Evolutionary conservation across 1,139 yeast species (phyloP).

Genomic region (Taphrina flavorubra): DNA sequence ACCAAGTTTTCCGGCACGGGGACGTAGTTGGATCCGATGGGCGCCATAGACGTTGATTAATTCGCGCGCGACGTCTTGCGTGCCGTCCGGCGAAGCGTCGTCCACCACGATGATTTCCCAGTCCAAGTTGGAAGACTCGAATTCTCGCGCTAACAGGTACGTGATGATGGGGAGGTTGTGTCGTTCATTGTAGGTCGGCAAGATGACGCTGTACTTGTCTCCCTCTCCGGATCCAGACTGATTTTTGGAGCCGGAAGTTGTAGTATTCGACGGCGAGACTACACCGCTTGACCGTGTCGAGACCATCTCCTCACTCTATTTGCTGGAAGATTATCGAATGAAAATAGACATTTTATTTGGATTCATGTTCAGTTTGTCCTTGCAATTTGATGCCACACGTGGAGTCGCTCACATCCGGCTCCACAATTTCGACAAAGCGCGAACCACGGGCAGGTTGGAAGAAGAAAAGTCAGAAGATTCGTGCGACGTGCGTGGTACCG

Average conservation of each 20-base stretch:
- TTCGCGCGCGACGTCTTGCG: constrained; percentile 74
- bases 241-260: no score
- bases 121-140: constrained; percentile 61
- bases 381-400: no score
- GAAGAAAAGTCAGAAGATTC: no score
- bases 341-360: no score
- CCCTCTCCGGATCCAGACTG: neutral
- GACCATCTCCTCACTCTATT: neutral
- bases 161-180: constrained; percentile 73
- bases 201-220: constrained; percentile 73
- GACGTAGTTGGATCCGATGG: constrained; percentile 65
- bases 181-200: constrained; percentile 81
- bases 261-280: neutral
- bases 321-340: no score
- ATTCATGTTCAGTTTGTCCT: no score
- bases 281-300: constrained; percentile 33
- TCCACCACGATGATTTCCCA: constrained; percentile 85
- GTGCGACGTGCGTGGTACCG: no score
- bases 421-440: no score
- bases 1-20: constrained; percentile 81
- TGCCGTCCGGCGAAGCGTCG: constrained; percentile 83
- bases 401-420: no score
- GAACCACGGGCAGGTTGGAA: no score
- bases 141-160: constrained; percentile 74
- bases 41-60: constrained; percentile 67